Evolutionary conservation across 805 yeast species (phyloP), one percentile per base, ranked within the genome.

Genomic region (Saccharomycopsis schoenii): DNA sequence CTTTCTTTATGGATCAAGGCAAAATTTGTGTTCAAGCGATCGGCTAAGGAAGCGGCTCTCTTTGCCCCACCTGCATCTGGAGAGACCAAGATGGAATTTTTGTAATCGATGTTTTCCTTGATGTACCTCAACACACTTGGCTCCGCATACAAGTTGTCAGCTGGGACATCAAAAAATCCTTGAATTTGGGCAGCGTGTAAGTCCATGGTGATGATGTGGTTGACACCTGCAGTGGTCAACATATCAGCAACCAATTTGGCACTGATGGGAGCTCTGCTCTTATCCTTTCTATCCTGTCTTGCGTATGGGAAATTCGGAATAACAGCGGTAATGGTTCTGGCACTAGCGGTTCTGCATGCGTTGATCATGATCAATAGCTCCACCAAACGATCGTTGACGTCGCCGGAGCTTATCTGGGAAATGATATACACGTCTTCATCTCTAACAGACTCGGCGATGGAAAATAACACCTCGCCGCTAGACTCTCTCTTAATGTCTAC

Each of bases 1-100:
- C 99, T 83, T 76, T 93, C 99, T 73, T 93, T 93, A 76, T 93
- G 99, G 68, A 93, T 94, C 71, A 93, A 82, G 0, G 99, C 98
- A 75, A 93, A 93, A 71, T 88, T 90, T 67, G 93, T 80, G 68
- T 94, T 98, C 66, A 94, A 78, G 68, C 88, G 83, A 69, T 93
- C 98, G 14, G 98, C 98, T 58, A 93, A 77, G 4, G 92, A 85
- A 1, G 98, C 98, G 34, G 92, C 99, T 66, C 99, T 82, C 74
- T 93, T 93, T 60, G 98, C 98, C 62, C 99, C 99, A 68, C 99
- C 99, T 2, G 99, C 99, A 76, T 93, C 99, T 2, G 99, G 99
- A 4, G 97, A 90, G 12, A 93, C 96, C 60, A 93, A 83, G 58
- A 91, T 89, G 10, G 91, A 80, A 62, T 84, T 78, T 39, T 75